Evolutionary conservation across 176 grass and related monocot species (phyloP).

Genomic region (Avena sativa): DNA sequence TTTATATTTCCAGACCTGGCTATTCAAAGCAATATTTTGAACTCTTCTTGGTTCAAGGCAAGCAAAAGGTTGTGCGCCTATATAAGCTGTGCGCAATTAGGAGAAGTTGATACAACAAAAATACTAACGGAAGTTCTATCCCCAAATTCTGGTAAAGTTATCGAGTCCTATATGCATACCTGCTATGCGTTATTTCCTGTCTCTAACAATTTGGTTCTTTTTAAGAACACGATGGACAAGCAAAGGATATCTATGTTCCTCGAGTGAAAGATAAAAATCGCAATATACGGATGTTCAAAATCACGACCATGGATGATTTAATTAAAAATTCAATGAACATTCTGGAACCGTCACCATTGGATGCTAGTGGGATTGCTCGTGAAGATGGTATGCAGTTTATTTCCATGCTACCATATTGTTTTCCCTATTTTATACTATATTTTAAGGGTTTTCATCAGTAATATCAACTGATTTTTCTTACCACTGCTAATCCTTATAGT

Average conservation of each 20-base stretch:
- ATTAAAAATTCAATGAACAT: constrained; percentile 96
- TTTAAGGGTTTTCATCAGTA: neutral
- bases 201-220: constrained; percentile 42
- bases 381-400: constrained; percentile 75
- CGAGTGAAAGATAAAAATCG: constrained; percentile 92
- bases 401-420: neutral
- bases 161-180: constrained; percentile 37
- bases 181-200: neutral
- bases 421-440: neutral
- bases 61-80: constrained; percentile 78
- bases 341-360: constrained; percentile 76
- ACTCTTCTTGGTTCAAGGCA: constrained; percentile 87
- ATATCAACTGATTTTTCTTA: constrained; percentile 1
- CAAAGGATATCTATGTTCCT: constrained; percentile 89
- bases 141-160: constrained; percentile 57
- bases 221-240: constrained; percentile 52
- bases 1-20: constrained; percentile 58
- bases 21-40: constrained; percentile 76
- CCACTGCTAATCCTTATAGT: constrained; percentile 58
- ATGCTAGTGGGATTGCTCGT: constrained; percentile 59
- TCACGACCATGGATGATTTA: constrained; percentile 79
- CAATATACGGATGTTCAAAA: constrained; percentile 92
- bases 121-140: constrained; percentile 60
- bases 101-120: constrained; percentile 76
- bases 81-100: constrained; percentile 69